Evolutionary conservation across 805 yeast species (phyloP).

Genomic region (Kodamaea neixiangensis): DNA sequence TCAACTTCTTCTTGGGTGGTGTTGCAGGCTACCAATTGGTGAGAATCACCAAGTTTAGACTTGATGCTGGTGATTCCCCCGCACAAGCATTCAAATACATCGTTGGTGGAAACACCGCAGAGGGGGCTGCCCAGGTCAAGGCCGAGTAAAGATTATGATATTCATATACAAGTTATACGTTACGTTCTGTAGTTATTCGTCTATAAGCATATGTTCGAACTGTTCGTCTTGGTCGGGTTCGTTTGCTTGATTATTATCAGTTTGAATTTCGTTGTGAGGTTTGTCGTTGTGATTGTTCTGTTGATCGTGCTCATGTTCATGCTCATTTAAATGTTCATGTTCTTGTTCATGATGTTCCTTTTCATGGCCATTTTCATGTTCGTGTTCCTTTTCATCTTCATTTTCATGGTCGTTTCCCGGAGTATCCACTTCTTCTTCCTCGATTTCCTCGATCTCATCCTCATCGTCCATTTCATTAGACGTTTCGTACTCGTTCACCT

Average conservation of each 20-base stretch:
- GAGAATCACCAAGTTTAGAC: conserved; percentile 72
- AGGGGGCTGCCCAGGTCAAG: conserved; percentile 1
- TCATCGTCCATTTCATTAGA: conserved; percentile 19
- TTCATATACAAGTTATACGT: conserved; percentile 5
- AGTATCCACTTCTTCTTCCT: conserved; percentile 17
- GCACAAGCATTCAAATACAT: conserved; percentile 60
- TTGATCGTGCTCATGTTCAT: background rate
- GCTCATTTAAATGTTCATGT: background rate
- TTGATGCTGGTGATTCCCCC: conserved; percentile 60
- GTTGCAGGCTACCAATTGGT: conserved; percentile 85
- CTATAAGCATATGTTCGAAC: conserved; percentile 5
- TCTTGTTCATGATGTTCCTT: background rate
- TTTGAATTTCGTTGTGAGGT: background rate
- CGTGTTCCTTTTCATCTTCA: conserved; percentile 10
- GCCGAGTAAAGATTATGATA: background rate
- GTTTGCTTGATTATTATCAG: background rate
- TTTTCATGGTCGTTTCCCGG: conserved; percentile 17
- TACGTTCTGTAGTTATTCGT: background rate
- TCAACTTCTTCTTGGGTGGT: conserved; percentile 87
- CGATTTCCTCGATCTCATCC: conserved; percentile 25
- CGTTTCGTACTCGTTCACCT: conserved; percentile 30
- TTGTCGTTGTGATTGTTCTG: too few species aligned
- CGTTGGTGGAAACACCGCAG: conserved; percentile 43
- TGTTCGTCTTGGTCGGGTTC: background rate
- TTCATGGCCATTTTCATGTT: conserved; percentile 1